Base-by-base conservation (phyloP, 345 rosid genomes). In the Adansonia digitata region DNA sequence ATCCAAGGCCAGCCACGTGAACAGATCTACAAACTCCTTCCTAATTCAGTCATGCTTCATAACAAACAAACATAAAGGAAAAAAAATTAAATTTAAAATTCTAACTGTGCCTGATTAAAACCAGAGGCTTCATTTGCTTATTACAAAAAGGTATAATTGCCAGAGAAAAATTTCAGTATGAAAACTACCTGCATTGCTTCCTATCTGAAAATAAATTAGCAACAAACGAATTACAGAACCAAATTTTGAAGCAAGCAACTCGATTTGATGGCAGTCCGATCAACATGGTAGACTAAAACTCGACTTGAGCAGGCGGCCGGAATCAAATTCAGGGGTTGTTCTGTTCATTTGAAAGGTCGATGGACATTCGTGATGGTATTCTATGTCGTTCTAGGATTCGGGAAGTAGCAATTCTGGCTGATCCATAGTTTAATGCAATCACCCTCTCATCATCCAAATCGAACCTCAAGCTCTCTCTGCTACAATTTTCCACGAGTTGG, bases 381-480 rank as follows among this genome's bases (percentile, higher is more conserved):
- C 92, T 85, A 71, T 92, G 97, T 46, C 88, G 97, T 81, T 85
- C 80, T 79, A 94, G 75, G 51, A 94, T 90, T 75, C 75, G 79
- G 49, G 87, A 88, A 43, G 93, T 88, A 5, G 97, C 98, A 22
- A 85, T 43, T 81, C 80, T 90, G 13, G 94, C 97, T 1, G 43
- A 76, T 14, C 78, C 31, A 79, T 86, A 89, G 78, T 84, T 81
- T 76, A 94, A 82, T 52, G 80, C 90, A 5, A 92, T 83, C 49
- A 92, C 91, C 74, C 96, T 85, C 52, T 89, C 97, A 48, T 88
- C 97, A 57, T 90, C 97, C 85, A 94, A 82, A 84, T 94, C 97
- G 18, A 94, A 65, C 77, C 94, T 89, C 84, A 90, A 73, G 66
- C 79, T 82, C 71, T 86, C 91, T 0, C 79, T 73, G 62, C 77